Percentiles rank a stretch among this genome's conserved stretches.
These are phyloP conservation scores for Cercospora citrullina DNA, from an alignment of 2,329 filamentous ascomycete genomes.

Conservation along the genomic window DNA sequence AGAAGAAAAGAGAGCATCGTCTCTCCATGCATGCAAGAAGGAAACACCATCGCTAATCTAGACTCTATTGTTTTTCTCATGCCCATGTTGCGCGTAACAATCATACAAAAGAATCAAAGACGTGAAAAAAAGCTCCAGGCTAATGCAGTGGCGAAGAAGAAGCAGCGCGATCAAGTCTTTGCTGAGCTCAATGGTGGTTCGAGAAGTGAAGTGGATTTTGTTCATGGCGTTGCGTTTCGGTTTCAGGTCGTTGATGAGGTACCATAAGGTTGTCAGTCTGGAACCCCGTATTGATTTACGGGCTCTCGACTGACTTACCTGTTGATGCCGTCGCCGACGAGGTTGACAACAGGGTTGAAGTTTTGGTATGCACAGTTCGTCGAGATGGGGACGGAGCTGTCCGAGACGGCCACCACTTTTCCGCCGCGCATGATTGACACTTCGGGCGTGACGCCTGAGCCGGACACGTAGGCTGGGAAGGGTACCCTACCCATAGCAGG, in stretches of 20 bases:
- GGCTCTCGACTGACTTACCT: constrained; percentile 11
- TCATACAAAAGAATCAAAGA: constrained; percentile 21
- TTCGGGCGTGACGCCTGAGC: constrained; percentile 34
- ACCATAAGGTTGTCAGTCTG: constrained; percentile 7
- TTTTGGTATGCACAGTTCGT: constrained; percentile 37
- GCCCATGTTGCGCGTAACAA: constrained; percentile 24
- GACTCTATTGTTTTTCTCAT: constrained; percentile 26
- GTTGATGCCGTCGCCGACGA: constrained; percentile 36
- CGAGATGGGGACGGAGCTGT: constrained; percentile 35
- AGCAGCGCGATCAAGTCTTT: constrained; percentile 1
- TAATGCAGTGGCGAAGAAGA: constrained; percentile 20
- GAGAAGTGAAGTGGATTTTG: constrained; percentile 3
- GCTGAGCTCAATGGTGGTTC: background rate
- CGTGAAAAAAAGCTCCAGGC: constrained; percentile 17
- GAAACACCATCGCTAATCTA: constrained; percentile 27
- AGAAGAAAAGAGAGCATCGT: background rate
- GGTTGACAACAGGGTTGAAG: constrained; percentile 41
- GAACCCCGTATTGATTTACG: background rate
- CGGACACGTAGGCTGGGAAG: constrained; percentile 36
- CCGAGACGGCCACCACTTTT: constrained; percentile 28
- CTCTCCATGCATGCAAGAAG: constrained; percentile 4
- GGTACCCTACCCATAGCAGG: constrained; percentile 38
- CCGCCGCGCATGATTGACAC: constrained; percentile 38
- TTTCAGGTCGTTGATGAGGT: constrained; percentile 12
- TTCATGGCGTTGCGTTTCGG: background rate